These are phyloP conservation scores for Sporopachydermia lactativora DNA, from an alignment of 805 yeast species.

Conservation along the genomic window DNA sequence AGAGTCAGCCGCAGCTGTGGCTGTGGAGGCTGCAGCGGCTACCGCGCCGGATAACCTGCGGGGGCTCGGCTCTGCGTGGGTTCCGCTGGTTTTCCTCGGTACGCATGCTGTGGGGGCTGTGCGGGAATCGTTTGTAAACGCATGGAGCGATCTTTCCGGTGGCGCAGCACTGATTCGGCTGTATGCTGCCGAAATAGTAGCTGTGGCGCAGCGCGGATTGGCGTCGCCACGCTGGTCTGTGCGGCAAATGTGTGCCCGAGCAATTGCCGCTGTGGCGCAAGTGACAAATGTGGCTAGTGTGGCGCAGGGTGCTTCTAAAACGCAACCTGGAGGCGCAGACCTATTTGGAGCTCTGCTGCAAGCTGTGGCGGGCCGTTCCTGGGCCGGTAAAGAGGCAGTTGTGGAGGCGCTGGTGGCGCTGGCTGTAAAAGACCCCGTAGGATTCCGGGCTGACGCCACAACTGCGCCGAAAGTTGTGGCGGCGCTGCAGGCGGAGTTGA, in stretches of 20 bases:
- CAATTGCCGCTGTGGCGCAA: conserved; percentile 45
- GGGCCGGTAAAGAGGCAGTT: conserved; percentile 77
- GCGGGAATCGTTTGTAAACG: conserved; percentile 35
- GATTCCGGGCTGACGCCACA: background rate
- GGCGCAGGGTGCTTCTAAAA: conserved; percentile 15
- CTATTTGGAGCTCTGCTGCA: conserved; percentile 41
- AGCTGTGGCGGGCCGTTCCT: conserved; percentile 64
- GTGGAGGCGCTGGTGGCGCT: conserved; percentile 55
- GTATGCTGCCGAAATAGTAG: conserved; percentile 55
- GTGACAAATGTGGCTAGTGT: conserved; percentile 25
- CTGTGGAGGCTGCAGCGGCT: conserved; percentile 51
- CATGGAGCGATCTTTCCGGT: conserved; percentile 75
- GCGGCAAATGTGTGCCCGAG: conserved; percentile 55
- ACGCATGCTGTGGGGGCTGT: conserved; percentile 47
- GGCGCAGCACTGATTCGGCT: conserved; percentile 55
- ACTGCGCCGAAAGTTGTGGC: background rate
- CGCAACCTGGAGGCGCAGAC: conserved; percentile 15
- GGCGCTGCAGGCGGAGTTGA: background rate
- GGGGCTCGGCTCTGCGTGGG: conserved; percentile 42
- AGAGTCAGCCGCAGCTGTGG: conserved; percentile 41
- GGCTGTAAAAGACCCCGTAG: conserved; percentile 25
- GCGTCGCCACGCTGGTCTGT: conserved; percentile 44
- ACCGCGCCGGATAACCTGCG: conserved; percentile 58
- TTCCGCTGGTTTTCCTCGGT: conserved; percentile 73
- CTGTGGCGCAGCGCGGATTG: conserved; percentile 34